Evolutionary conservation across 1,139 yeast genomes (phyloP), one percentile per base, ranked within the genome.

Genomic region (Suhomyces taliae): DNA sequence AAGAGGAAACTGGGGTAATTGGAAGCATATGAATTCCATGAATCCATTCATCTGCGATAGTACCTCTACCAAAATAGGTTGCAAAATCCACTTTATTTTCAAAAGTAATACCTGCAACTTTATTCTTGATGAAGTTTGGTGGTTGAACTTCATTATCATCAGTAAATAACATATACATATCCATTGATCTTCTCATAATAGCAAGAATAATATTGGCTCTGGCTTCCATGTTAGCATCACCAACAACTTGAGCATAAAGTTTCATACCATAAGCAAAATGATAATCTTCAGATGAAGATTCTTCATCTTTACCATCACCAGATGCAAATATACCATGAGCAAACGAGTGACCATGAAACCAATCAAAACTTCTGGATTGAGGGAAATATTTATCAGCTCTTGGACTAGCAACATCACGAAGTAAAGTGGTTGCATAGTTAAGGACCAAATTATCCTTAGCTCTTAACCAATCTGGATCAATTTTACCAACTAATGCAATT

Each of bases 401-500:
- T 2, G 79, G 78, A 50, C 66, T 74, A 15, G 78, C 78, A 6
- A 67, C 69, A 55, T 74, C 79, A 49, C 78, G 60, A 9, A 74
- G 49, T 53, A 74, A 64, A 0, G 75, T 62, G 14, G 55, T 62
- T 26, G 69, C 66, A 52, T 70, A 74, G 26, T 69, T 61, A 37
- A 48, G 49, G 1, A 70, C 74, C 33, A 62, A 46, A 8, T 58
- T 53, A 43, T 66, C 56, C 36, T 72, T 67, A 2, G 50, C 57
- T 32, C 53, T 49, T 15, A 72, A 58, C 74, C 76, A 70, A 7
- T 56, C 49, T 10, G 55, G 52, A 56, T 86, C 93, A 27, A 83
- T 80, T 46, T 76, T 64, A 1, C 81, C 84, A 9, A 83, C 67
- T 14, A 87, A 65, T 0, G 91, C 87, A 43, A 86, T 82, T 0